Evolutionary conservation across 306 rosid genomes (phyloP).

Genomic region (Medicago lupulina): DNA sequence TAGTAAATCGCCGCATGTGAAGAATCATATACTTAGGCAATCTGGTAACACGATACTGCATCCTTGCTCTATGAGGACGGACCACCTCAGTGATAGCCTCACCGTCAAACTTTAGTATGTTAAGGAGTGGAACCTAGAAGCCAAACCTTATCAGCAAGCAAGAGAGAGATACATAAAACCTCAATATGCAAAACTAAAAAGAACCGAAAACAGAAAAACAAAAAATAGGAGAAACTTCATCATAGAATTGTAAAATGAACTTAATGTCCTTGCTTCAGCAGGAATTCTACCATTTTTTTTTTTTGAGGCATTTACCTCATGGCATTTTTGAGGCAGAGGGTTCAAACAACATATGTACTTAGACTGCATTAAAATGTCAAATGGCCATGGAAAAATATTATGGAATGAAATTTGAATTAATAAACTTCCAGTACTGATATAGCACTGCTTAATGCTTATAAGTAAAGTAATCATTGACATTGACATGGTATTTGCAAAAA

Average conservation of each 20-base stretch:
- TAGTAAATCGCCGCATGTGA: constrained; percentile 93
- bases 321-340: background rate
- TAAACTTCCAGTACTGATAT: background rate
- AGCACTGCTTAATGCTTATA: background rate
- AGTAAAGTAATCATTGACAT: background rate
- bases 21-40: constrained; percentile 84
- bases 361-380: background rate
- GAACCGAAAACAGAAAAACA: constrained; percentile 9
- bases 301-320: background rate
- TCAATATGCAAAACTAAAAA: constrained; percentile 13
- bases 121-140: constrained; percentile 87
- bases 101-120: constrained; percentile 93
- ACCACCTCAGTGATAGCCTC: constrained; percentile 92
- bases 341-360: background rate
- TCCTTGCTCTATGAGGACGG: constrained; percentile 88
- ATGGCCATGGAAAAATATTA: background rate
- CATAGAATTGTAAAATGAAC: constrained; percentile 4
- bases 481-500: background rate
- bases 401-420: background rate
- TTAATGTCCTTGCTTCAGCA: background rate
- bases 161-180: constrained; percentile 1
- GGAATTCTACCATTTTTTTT: background rate
- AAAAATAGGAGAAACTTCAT: constrained; percentile 1
- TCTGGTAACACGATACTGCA: constrained; percentile 85
- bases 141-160: constrained; percentile 38